Conservation (phyloP, 192 early-diverging fungal species). For the Rhizophagus prolifer region DNA sequence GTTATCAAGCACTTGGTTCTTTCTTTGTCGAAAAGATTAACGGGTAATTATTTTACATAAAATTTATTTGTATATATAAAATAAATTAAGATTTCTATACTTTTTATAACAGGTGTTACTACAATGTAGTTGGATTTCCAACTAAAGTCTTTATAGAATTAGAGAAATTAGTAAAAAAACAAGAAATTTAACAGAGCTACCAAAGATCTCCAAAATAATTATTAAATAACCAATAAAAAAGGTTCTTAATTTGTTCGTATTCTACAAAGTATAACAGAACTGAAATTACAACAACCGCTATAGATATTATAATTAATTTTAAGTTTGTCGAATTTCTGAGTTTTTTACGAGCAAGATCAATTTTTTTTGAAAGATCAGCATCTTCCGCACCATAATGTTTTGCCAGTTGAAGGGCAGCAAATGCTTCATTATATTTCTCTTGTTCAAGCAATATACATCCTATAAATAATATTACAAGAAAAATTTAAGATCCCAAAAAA, state of each 20-base stretch:
- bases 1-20: conserved; percentile 9
- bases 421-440: conserved; percentile 14
- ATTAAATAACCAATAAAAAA: background rate
- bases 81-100: background rate
- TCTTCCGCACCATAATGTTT: conserved; percentile 4
- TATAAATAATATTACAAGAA: background rate
- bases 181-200: background rate
- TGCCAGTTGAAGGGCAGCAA: background rate
- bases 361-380: conserved; percentile 8
- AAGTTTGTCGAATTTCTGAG: background rate
- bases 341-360: background rate
- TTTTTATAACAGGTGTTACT: conserved; percentile 10
- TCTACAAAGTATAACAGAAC: background rate
- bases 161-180: conserved; percentile 3
- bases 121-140: conserved; percentile 29
- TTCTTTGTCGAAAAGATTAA: conserved; percentile 27
- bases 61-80: background rate
- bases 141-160: conserved; percentile 1
- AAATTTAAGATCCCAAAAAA: background rate
- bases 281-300: background rate
- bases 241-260: background rate
- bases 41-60: conserved; percentile 1
- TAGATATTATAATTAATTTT: background rate
- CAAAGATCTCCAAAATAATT: background rate
- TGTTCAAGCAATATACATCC: conserved; percentile 21